phyloP scores from a whole-genome alignment of 306 rosid genomes.

The Cicer judaicum region DNA sequence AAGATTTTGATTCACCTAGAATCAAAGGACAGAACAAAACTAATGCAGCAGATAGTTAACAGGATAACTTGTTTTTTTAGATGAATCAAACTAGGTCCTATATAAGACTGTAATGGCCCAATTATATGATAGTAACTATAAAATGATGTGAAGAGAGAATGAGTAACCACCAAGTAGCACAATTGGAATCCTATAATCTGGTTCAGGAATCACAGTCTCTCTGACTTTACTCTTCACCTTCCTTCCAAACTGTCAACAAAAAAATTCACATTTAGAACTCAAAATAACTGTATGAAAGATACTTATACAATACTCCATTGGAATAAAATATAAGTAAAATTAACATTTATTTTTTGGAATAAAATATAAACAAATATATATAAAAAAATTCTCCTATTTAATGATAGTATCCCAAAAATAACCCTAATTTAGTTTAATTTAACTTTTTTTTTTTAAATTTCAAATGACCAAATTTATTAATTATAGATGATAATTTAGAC shows the following conservation, averaged over 20 bases:
- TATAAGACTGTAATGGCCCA: not conserved
- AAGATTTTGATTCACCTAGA: slow-evolving; percentile 21
- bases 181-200: slow-evolving; percentile 89
- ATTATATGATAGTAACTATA: not conserved
- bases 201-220: slow-evolving; percentile 85
- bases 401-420: too few relatives aligned
- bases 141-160: slow-evolving; percentile 30
- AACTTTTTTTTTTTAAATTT: too few relatives aligned
- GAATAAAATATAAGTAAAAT: too few relatives aligned
- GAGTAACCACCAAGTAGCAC: slow-evolving; percentile 77
- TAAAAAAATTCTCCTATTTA: too few relatives aligned
- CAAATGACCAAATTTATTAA: too few relatives aligned
- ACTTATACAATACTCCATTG: slow-evolving; percentile 4
- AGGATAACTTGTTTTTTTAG: not conserved
- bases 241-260: slow-evolving; percentile 74
- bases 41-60: slow-evolving; percentile 16
- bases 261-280: slow-evolving; percentile 36
- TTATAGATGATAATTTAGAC: too few relatives aligned
- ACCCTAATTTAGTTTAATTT: too few relatives aligned
- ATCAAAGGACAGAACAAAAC: slow-evolving; percentile 31
- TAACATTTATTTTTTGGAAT: too few relatives aligned
- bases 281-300: not conserved
- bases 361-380: too few relatives aligned
- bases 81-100: slow-evolving; percentile 30
- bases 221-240: slow-evolving; percentile 49